Evolutionary conservation across 306 rosid genomes (phyloP).

Genomic region (Ochetophila trinervis): DNA sequence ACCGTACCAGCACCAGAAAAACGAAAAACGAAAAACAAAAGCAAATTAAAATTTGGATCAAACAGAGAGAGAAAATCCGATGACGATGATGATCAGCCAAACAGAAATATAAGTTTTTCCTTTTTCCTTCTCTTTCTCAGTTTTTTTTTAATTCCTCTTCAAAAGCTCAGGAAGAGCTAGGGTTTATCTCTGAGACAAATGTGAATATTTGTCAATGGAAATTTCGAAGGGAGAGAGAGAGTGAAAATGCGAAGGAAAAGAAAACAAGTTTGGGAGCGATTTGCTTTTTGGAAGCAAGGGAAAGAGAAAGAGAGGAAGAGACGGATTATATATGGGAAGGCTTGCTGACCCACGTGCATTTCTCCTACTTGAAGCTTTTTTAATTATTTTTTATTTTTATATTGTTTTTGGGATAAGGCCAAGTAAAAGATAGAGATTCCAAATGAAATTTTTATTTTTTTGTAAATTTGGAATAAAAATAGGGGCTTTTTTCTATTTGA

Average conservation of each 20-base stretch:
- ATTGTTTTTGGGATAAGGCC: neutral
- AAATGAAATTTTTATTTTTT: neutral
- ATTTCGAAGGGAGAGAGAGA: neutral
- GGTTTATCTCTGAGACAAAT: neutral
- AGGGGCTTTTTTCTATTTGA: constrained; percentile 35
- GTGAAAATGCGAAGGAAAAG: neutral
- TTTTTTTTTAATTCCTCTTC: too few species aligned
- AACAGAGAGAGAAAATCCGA: neutral
- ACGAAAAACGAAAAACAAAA: neutral
- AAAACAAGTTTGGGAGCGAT: constrained; percentile 10
- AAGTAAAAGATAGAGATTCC: neutral
- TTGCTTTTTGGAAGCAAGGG: neutral
- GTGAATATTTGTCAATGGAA: neutral
- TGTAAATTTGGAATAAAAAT: neutral
- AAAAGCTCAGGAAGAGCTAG: neutral
- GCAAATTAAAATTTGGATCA: neutral
- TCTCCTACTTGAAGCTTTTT: neutral
- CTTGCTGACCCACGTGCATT: constrained; percentile 31
- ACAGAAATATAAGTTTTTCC: neutral
- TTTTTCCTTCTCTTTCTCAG: neutral
- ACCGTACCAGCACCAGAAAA: constrained; percentile 23
- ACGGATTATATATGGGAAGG: constrained; percentile 10
- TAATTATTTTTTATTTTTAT: neutral
- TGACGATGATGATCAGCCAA: too few species aligned
- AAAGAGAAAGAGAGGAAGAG: neutral